Percentiles rank a stretch among this genome's conserved stretches.
Evolutionary conservation across 2,329 filamentous ascomycete genomes (phyloP).

Genomic region (Didymella arachidicola): DNA sequence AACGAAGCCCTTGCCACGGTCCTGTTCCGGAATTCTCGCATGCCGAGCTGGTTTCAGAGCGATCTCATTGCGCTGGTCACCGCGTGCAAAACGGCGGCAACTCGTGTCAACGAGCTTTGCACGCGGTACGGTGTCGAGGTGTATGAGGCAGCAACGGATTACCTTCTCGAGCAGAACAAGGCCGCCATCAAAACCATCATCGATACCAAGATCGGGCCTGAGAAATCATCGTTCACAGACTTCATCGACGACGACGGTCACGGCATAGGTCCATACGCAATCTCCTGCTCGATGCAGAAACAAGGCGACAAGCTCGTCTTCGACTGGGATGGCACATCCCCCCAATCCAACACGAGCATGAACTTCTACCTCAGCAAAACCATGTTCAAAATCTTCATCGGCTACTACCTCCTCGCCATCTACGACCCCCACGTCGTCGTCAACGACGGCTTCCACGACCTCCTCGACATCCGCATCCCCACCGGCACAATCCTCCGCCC

Average conservation of each 20-base stretch:
- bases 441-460: constrained; percentile 61
- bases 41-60: constrained; percentile 59
- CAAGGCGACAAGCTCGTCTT: constrained; percentile 55
- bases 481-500: constrained; percentile 57
- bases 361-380: constrained; percentile 60
- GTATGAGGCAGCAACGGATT: constrained; percentile 57
- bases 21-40: constrained; percentile 59
- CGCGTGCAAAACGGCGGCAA: constrained; percentile 56
- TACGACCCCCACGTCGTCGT: constrained; percentile 59
- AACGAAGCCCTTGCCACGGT: constrained; percentile 56
- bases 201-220: constrained; percentile 55
- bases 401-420: constrained; percentile 58
- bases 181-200: constrained; percentile 57
- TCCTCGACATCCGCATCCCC: constrained; percentile 58
- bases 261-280: constrained; percentile 56
- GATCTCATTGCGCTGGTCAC: constrained; percentile 59
- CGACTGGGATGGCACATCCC: constrained; percentile 60
- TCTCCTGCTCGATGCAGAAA: constrained; percentile 59
- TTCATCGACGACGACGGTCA: constrained; percentile 61
- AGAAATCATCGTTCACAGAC: constrained; percentile 57
- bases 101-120: constrained; percentile 56
- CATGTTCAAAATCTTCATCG: constrained; percentile 63
- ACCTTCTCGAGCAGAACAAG: constrained; percentile 56
- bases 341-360: constrained; percentile 57
- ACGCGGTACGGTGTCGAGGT: constrained; percentile 55